These are phyloP conservation scores for Coniochaeta ligniaria DNA, from an alignment of 2,329 filamentous ascomycete genomes.

Conservation along the genomic window DNA sequence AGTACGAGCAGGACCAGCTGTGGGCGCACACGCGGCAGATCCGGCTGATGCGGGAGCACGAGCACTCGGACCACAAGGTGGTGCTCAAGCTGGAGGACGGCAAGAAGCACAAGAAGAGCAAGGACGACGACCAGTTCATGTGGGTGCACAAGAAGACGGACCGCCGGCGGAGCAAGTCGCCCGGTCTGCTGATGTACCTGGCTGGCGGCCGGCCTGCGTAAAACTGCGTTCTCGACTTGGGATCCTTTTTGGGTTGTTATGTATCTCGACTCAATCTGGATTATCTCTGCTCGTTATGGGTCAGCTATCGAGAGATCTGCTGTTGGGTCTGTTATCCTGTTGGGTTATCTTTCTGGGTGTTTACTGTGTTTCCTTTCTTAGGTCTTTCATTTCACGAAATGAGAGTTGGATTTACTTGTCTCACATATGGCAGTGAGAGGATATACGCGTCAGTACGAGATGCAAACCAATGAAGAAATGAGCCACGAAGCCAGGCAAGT, in stretches of 20 bases:
- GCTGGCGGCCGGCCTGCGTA: constrained; percentile 33
- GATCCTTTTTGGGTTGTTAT: too few species aligned
- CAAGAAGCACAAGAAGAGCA: constrained; percentile 24
- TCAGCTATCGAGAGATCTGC: not conserved
- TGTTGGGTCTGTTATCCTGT: too few species aligned
- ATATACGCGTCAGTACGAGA: not conserved
- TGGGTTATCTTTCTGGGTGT: not conserved
- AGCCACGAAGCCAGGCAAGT: constrained; percentile 1
- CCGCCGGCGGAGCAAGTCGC: constrained; percentile 48
- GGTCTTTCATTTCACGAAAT: not conserved
- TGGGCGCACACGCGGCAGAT: constrained; percentile 64
- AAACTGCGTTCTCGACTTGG: too few species aligned
- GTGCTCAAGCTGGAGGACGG: constrained; percentile 39
- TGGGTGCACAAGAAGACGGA: constrained; percentile 50
- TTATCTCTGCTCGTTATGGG: not conserved
- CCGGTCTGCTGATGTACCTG: constrained; percentile 49
- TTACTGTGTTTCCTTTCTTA: not conserved
- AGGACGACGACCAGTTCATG: constrained; percentile 39
- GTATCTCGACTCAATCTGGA: not conserved
- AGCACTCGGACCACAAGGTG: constrained; percentile 37
- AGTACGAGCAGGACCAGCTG: constrained; percentile 63
- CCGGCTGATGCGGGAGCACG: constrained; percentile 29
- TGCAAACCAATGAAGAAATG: not conserved
- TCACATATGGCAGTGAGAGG: not conserved
- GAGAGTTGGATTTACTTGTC: not conserved